Evolutionary conservation across 2,329 filamentous ascomycete genomes (phyloP).

Genomic region (Elsinoe batatas): DNA sequence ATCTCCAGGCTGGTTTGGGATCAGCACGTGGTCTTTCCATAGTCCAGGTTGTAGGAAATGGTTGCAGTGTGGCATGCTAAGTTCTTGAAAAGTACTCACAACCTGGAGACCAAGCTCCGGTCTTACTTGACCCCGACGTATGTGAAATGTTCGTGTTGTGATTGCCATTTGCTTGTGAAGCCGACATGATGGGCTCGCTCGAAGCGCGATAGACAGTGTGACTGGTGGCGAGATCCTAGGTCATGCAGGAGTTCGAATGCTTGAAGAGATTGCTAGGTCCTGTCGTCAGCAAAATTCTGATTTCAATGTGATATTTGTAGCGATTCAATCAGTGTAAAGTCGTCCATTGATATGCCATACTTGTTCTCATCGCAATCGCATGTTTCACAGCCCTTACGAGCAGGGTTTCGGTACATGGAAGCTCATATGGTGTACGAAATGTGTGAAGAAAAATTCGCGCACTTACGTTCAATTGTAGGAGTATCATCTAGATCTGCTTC

Average conservation of each 20-base stretch:
- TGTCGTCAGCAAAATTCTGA: too few relatives aligned
- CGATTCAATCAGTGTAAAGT: too few relatives aligned
- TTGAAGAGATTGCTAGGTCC: not conserved
- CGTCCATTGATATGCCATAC: not conserved
- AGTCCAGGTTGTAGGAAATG: not conserved
- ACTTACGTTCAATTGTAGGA: too few relatives aligned
- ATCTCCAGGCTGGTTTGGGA: slow-evolving; percentile 55
- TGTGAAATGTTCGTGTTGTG: not conserved
- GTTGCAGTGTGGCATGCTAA: slow-evolving; percentile 13
- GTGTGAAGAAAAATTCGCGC: too few relatives aligned
- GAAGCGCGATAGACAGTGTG: not conserved
- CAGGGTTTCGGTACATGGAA: too few relatives aligned
- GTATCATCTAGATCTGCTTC: too few relatives aligned
- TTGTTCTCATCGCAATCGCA: not conserved
- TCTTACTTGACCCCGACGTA: not conserved
- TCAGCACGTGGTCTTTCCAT: slow-evolving; percentile 1
- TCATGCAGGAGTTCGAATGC: not conserved
- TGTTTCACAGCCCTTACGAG: too few relatives aligned
- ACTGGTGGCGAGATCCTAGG: not conserved
- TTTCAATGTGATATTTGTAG: too few relatives aligned
- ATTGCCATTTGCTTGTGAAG: slow-evolving; percentile 19
- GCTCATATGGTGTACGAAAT: too few relatives aligned
- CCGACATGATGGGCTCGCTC: slow-evolving; percentile 15
- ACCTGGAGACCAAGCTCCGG: not conserved
- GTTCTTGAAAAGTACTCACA: slow-evolving; percentile 24